A percentile compares a stretch with the other conserved stretches of the same genome.
Conservation (phyloP, 2,329 filamentous ascomycete genomes). For the Cordyceps javanica region DNA sequence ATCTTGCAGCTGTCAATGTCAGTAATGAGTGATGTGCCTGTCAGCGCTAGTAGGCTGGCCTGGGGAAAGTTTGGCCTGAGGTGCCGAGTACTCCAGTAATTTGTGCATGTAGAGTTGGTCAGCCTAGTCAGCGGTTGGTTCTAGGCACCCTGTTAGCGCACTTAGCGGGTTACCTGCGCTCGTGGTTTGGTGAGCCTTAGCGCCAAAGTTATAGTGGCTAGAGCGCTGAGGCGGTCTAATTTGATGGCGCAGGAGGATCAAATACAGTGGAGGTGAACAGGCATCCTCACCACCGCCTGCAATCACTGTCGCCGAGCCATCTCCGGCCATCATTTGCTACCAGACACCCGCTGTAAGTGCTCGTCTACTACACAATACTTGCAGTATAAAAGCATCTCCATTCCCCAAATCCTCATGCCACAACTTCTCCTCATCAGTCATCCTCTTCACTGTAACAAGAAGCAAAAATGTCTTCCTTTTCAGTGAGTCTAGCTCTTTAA, state of each 20-base stretch:
- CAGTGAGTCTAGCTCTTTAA: slow-evolving; percentile 9
- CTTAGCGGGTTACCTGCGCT: background rate
- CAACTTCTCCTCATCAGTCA: background rate
- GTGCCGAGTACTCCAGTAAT: background rate
- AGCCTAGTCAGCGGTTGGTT: background rate
- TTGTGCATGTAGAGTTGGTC: background rate
- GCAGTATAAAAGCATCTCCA: background rate
- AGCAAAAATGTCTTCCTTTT: slow-evolving; percentile 12
- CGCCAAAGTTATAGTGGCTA: background rate
- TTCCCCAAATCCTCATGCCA: background rate
- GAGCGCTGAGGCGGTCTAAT: background rate
- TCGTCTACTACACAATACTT: background rate
- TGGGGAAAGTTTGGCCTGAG: background rate
- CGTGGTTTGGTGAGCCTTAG: background rate
- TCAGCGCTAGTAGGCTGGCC: slow-evolving; percentile 6
- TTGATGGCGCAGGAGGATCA: background rate
- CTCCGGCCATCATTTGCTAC: background rate
- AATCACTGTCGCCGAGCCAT: background rate
- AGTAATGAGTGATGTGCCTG: slow-evolving; percentile 3
- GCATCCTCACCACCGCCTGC: background rate
- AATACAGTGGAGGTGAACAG: background rate
- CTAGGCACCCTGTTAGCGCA: background rate
- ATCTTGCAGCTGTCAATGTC: slow-evolving; percentile 6
- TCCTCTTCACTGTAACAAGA: background rate
- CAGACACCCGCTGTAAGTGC: background rate